Evolutionary conservation across 164 flowering plant genomes (phyloP), one percentile per base, ranked within the genome.

Genomic region (Vitis riparia): DNA sequence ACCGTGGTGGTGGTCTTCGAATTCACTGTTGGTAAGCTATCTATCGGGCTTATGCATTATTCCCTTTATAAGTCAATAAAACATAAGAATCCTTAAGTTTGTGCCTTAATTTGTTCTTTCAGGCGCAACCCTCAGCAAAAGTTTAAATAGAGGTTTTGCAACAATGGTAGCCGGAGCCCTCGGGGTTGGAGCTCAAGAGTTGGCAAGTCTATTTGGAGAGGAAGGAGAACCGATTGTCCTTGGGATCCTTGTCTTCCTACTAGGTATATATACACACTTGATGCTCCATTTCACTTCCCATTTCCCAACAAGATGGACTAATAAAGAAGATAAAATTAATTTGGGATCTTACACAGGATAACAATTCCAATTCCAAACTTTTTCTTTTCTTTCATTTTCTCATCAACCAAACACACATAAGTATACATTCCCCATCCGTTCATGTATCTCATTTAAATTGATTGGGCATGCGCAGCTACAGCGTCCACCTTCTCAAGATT

Each of bases 1-100:
- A 92, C 95, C 0, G 97, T 90, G 0, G 91, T 89, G 1, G 90
- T 92, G 15, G 88, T 90, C 32, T 90, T 92, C 59, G 96, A 92
- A 71, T 90, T 79, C 78, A 68, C 89, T 7, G 94, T 89, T 8
- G 96, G 94, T 90, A 76, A 76, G 84, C 44, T 6, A 37, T 37
- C 5, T 37, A 37, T 37, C 5, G 7, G 44, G 5, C 44, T 3
- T 37, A 37, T 37, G 44, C 44, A 37, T 37, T 37, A 37, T 37
- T 37, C 5, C 44, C 44, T 37, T 6, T 3, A 37, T 37, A 37
- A 37, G 2, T 37, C 44, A 37, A 37, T 37, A 5, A 37, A 37
- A 37, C 44, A 37, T 3, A 37, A 37, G 44, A 37, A 6, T 6
- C 44, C 44, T 27, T 10, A 59, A 59, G 1, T 23, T 62, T 57